phyloP scores from a whole-genome alignment of 2,329 filamentous ascomycete species.

The Penicillium sp. region DNA sequence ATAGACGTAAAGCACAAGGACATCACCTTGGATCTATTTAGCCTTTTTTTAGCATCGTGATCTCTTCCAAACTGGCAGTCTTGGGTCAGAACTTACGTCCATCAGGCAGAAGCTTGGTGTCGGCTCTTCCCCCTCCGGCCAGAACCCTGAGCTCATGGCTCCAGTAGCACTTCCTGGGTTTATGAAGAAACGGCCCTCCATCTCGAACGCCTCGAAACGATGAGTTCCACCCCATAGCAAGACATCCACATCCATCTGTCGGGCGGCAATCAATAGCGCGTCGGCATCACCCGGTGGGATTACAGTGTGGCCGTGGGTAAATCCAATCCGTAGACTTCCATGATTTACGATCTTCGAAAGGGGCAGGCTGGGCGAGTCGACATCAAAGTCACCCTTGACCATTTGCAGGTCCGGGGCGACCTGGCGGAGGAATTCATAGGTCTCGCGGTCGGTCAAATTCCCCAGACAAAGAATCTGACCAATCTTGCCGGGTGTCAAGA shows the following conservation, averaged over 20 bases:
- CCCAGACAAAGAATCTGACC: conserved; percentile 74
- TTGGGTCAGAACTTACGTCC: conserved; percentile 96
- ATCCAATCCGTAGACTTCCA: conserved; percentile 61
- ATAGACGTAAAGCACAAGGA: conserved; percentile 92
- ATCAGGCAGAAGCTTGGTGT: conserved; percentile 93
- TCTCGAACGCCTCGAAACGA: conserved; percentile 64
- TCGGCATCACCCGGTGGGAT: conserved; percentile 62
- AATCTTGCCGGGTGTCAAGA: conserved; percentile 76
- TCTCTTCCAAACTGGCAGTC: no score
- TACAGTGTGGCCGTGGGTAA: conserved; percentile 67
- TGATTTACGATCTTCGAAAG: conserved; percentile 66
- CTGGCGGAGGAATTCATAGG: conserved; percentile 72
- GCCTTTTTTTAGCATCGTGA: conserved; percentile 11
- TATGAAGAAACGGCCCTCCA: conserved; percentile 67
- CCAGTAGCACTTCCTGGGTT: conserved; percentile 65
- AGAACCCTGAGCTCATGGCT: conserved; percentile 57
- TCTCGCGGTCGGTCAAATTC: conserved; percentile 72
- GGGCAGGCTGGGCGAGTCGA: conserved; percentile 59
- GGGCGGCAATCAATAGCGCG: conserved; percentile 59
- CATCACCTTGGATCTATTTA: conserved; percentile 83
- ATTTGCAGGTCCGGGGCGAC: conserved; percentile 67
- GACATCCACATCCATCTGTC: conserved; percentile 67
- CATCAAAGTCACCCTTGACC: conserved; percentile 65
- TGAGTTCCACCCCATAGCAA: conserved; percentile 65
- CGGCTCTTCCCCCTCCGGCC: conserved; percentile 59